Conservation (phyloP, 352 stramenopile genomes). For the Phytophthora foliorum region DNA sequence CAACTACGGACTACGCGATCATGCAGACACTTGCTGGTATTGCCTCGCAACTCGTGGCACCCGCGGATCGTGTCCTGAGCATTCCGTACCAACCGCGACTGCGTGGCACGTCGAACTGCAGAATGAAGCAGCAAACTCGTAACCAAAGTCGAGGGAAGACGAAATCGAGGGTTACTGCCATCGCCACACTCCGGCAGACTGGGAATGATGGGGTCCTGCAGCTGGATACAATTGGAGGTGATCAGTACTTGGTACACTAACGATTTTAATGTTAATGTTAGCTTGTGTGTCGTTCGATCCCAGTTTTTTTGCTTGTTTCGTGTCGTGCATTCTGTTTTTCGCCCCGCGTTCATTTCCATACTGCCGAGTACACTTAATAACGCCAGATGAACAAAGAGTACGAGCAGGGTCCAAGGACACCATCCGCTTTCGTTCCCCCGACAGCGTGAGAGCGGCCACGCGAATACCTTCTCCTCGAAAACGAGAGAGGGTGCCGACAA, state of each 20-base stretch:
- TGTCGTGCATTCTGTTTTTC: too few species aligned
- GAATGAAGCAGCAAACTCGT: constrained; percentile 18
- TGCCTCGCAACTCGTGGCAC: background rate
- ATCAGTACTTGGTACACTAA: background rate
- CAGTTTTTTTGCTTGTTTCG: too few species aligned
- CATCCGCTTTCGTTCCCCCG: too few species aligned
- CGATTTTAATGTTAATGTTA: too few species aligned
- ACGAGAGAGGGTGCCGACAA: background rate
- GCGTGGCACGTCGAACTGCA: constrained; percentile 23
- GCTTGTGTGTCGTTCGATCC: too few species aligned
- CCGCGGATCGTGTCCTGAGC: constrained; percentile 10
- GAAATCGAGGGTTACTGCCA: constrained; percentile 1
- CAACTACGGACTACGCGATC: constrained; percentile 71
- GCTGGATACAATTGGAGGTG: constrained; percentile 11
- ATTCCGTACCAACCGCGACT: constrained; percentile 34
- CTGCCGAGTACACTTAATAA: too few species aligned
- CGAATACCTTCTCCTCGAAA: too few species aligned
- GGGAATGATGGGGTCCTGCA: background rate
- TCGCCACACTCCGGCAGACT: background rate
- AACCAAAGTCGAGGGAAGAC: constrained; percentile 13
- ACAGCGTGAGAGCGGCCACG: too few species aligned
- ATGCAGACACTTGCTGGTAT: constrained; percentile 35
- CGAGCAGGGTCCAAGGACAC: too few species aligned
- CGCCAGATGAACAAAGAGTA: too few species aligned
- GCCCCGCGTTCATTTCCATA: too few species aligned